Base-by-base conservation (phyloP, 2,329 filamentous ascomycete genomes). In the Volutella citrinella region DNA sequence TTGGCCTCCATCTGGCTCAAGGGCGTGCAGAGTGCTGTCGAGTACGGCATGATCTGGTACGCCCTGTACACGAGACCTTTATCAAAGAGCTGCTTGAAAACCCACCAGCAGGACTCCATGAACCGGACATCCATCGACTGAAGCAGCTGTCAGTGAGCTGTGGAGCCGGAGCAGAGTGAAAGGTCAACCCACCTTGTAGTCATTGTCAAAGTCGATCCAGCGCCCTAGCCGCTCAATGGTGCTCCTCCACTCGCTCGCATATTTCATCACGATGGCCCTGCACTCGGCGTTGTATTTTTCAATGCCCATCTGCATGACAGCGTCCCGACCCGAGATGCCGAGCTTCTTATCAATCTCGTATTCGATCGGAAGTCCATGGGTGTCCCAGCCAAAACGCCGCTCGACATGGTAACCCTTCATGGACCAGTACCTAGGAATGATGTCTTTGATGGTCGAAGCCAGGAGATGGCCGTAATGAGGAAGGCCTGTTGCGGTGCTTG, bases 321-420 rank as follows among this genome's bases (percentile, higher is more conserved):
- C 87, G 47, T 88, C 83, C 54, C 82, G 82, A 33, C 85, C 85
- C 47, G 83, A 83, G 57, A 93, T 87, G 22, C 84, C 84, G 42
- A 91, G 73, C 65, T 87, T 87, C 72, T 94, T 94, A 71, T 94
- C 88, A 53, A 94, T 94, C 65, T 94, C 88, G 60, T 91, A 85
- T 66, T 94, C 88, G 17, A 45, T 45, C 21, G 38, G 36, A n/a
- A 40, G 15, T 5, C 34, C 34, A 14, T 38, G 38, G 21, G 43
- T 78, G 36, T 94, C 88, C 87, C 87, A 94, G 34, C 88, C 88
- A 50, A 93, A 93, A 34, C 87, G 75, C 45, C 88, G 76, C 68
- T 87, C 84, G 29, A 94, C 87, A 69, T 90, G 83, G 58, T 82
- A 82, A 8, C 88, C 88, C 59, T 90, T 89, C 87, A 93, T 93